Base-by-base conservation (phyloP, 2,329 filamentous ascomycete genomes). In the Ambrosiella beaveri region DNA sequence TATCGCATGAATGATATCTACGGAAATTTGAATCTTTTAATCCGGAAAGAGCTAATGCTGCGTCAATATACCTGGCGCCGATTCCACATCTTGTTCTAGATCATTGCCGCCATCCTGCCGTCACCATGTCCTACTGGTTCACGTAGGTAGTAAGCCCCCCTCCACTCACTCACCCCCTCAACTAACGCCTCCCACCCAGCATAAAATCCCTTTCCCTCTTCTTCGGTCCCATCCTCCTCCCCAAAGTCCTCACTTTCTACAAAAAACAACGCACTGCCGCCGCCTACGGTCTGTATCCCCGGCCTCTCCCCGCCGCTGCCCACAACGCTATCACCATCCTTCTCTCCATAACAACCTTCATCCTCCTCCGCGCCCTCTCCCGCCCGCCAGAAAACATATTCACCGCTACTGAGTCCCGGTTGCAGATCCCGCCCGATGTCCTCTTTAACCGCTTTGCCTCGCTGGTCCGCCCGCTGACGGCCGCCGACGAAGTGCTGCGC, bases 371-470 rank as follows among this genome's bases (percentile, higher is more conserved):
- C 60, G 82, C 85, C 13, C 71, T 91, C 0, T 83, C 88, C 0
- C 63, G 88, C 65, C 74, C 79, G 5, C 85, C 86, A 3, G 82
- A 88, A 67, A 96, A 96, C 71, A 74, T 97, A 68, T 95, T 97
- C 75, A 66, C 70, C 37, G 69, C 74, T 15, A 96, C 91, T 0
- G 75, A 82, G 59, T 93, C 88, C 55, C 86, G 90, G 39, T 80
- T 97, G 15, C 86, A 89, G 65, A 91, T 86, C 47, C 83, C 88
- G n/a, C 84, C 80, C 47, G 86, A 91, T 66, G 83, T 94, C 39
- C 77, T 97, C 61, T 93, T 95, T 70, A 81, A 78, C 60, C 86
- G 91, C 13, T 76, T 97, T 8, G 70, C 76, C 3, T 68, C 75
- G 1, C 13, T 41, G 11, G 66, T 84, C 1, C 78, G 84, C 0